Conservation (phyloP, 2,329 filamentous ascomycete species). For the Aspergillus pseudoterreus region DNA sequence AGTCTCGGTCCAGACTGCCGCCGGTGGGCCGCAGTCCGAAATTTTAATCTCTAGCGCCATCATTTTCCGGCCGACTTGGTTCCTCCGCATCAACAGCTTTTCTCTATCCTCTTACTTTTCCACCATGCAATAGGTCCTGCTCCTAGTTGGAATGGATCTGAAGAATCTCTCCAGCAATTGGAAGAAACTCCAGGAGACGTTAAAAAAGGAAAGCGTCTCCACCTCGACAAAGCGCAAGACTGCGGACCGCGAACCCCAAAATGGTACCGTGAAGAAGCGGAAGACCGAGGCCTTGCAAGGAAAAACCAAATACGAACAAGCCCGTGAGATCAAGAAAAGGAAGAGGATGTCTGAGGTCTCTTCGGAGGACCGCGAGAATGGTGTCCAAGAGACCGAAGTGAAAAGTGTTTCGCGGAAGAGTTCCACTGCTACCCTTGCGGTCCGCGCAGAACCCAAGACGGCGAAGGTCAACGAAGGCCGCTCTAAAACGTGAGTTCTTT, state of each 20-base stretch:
- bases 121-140: conserved; percentile 19
- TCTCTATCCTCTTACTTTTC: conserved; percentile 9
- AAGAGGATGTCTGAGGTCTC: conserved; percentile 31
- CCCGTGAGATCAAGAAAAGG: conserved; percentile 19
- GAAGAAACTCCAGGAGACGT: conserved; percentile 48
- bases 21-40: conserved; percentile 11
- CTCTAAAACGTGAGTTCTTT: conserved; percentile 38
- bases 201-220: conserved; percentile 32
- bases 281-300: conserved; percentile 20
- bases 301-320: conserved; percentile 21
- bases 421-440: conserved; percentile 54
- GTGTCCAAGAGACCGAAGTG: conserved; percentile 59
- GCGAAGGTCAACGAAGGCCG: conserved; percentile 63
- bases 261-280: conserved; percentile 32
- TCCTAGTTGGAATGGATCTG: conserved; percentile 37
- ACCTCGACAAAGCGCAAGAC: conserved; percentile 31
- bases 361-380: conserved; percentile 40
- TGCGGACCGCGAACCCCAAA: conserved; percentile 26
- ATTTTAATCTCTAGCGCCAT: conserved; percentile 15
- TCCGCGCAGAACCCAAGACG: conserved; percentile 36
- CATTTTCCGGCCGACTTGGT: neutral
- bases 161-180: conserved; percentile 48
- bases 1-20: conserved; percentile 7
- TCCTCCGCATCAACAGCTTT: conserved; percentile 18
- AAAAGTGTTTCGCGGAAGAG: conserved; percentile 58